These are phyloP conservation scores for Clarkia xantiana DNA, from an alignment of 345 rosid genomes.

Conservation along the genomic window DNA sequence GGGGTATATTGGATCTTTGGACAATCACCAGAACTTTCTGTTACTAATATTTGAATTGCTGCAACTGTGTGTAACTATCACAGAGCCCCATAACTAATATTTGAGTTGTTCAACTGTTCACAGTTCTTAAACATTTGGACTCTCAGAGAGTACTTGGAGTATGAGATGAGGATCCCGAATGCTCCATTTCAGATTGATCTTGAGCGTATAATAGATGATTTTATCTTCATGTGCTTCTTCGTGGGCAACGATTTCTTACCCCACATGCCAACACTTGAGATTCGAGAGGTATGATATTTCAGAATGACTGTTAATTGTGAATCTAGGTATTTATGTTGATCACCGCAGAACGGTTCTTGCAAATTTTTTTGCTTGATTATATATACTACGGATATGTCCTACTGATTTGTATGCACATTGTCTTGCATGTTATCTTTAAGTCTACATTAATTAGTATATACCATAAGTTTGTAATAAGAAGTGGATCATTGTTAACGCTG, in stretches of 20 bases:
- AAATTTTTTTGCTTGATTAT: too few species aligned
- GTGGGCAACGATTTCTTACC: constrained; percentile 98
- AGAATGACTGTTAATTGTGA: too few species aligned
- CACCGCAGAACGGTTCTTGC: too few species aligned
- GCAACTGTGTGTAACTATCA: constrained; percentile 86
- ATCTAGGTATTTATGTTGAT: too few species aligned
- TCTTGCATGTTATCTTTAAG: too few species aligned
- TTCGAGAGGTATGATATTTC: constrained; percentile 67
- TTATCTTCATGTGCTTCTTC: constrained; percentile 90
- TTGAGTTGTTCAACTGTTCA: constrained; percentile 3
- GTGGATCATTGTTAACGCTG: too few species aligned
- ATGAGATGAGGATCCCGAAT: constrained; percentile 55
- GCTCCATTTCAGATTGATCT: constrained; percentile 38
- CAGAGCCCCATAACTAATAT: background rate
- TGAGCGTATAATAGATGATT: constrained; percentile 81
- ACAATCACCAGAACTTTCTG: too few species aligned
- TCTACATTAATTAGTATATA: too few species aligned
- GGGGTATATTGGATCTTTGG: too few species aligned
- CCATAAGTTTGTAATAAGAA: too few species aligned
- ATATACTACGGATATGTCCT: too few species aligned
- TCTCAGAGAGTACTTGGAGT: constrained; percentile 81
- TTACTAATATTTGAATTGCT: constrained; percentile 13
- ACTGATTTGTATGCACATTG: too few species aligned
- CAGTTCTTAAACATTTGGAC: constrained; percentile 94
- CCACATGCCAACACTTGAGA: constrained; percentile 98